A percentile compares a stretch with the other conserved stretches of the same genome.
phyloP scores from a whole-genome alignment of 768 basidiomycete genomes.

The Pulveroboletus sp. region DNA sequence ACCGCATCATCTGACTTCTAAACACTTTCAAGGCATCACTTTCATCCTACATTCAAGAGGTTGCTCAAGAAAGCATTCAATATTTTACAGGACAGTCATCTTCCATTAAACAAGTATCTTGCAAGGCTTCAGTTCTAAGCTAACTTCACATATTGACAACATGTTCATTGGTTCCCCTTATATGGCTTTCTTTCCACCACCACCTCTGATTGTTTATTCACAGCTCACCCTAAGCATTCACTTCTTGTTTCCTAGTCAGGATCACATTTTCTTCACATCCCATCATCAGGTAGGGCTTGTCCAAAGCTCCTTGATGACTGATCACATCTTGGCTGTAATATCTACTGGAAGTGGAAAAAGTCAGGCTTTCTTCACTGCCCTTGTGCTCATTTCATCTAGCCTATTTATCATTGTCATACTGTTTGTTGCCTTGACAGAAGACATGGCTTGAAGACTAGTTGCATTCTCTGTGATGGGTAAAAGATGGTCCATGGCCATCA shows the following conservation, averaged over 20 bases:
- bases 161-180: no score
- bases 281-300: conserved; percentile 7
- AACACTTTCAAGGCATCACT: background rate
- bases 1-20: background rate
- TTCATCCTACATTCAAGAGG: background rate
- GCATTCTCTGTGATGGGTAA: background rate
- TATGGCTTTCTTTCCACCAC: rapidly evolving
- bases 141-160: background rate
- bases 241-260: background rate
- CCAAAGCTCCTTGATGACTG: conserved; percentile 1
- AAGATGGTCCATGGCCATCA: background rate
- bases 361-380: conserved; percentile 7
- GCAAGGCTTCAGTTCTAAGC: background rate
- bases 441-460: background rate
- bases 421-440: conserved; percentile 7
- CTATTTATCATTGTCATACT: conserved; percentile 5
- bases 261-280: background rate
- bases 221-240: background rate
- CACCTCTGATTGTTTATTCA: background rate
- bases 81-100: background rate
- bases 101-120: background rate
- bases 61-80: background rate
- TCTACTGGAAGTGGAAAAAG: conserved; percentile 16
- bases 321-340: conserved; percentile 6
- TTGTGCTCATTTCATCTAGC: background rate